phyloP scores from a whole-genome alignment of 2,329 filamentous ascomycete genomes.

The Tolypocladium ovalisporum region DNA sequence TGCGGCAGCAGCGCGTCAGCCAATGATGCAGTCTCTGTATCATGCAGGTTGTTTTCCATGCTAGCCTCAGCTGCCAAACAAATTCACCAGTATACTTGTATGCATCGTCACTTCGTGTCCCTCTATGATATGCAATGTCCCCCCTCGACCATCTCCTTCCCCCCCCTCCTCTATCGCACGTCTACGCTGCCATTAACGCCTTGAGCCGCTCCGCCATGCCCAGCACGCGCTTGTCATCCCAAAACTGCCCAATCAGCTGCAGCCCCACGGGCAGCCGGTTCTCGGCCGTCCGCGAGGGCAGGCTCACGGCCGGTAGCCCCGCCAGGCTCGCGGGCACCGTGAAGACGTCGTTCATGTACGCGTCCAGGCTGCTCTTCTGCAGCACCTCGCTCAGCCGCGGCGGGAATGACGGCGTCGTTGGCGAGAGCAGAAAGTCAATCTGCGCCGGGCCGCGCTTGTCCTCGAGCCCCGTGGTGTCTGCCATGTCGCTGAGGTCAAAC shows the following conservation, averaged over 20 bases:
- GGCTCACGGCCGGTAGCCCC: conserved; percentile 76
- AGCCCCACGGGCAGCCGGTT: conserved; percentile 39
- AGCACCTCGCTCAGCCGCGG: conserved; percentile 51
- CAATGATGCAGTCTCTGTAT: background rate
- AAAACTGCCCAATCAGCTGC: conserved; percentile 74
- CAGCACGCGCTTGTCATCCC: conserved; percentile 58
- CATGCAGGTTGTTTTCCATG: background rate
- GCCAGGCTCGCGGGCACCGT: conserved; percentile 92
- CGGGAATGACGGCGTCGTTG: conserved; percentile 71
- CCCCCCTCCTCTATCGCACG: background rate
- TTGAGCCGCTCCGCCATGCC: conserved; percentile 35
- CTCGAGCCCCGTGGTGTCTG: conserved; percentile 37
- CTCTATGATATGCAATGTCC: background rate
- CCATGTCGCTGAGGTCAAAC: conserved; percentile 51
- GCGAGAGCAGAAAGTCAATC: conserved; percentile 80
- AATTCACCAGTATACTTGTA: background rate
- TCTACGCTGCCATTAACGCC: background rate
- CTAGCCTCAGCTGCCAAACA: background rate
- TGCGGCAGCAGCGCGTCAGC: background rate
- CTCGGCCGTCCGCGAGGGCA: conserved; percentile 43
- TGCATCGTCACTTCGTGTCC: background rate
- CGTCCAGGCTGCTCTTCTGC: conserved; percentile 50
- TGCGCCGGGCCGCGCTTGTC: conserved; percentile 47
- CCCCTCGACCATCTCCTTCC: too few relatives aligned
- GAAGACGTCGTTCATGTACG: conserved; percentile 89